Percentiles rank a stretch among this genome's conserved stretches.
Evolutionary conservation across 257 asterid genomes (phyloP).

Genomic region (Eucommia ulmoides): DNA sequence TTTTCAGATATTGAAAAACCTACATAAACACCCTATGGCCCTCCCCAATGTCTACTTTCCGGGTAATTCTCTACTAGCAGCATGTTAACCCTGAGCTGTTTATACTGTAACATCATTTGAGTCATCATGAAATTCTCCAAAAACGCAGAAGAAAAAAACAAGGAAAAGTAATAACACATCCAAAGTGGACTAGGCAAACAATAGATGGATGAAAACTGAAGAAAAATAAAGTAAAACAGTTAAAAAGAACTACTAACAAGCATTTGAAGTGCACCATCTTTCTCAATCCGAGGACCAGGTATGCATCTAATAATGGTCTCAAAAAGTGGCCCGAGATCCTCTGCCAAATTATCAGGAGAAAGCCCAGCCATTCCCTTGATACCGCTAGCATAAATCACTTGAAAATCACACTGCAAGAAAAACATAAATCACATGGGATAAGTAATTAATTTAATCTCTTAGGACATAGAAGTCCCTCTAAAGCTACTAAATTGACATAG

Average conservation of each 20-base stretch:
- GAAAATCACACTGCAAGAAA: conserved; percentile 87
- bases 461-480: not conserved
- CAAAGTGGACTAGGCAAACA: not conserved
- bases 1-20: too few species aligned
- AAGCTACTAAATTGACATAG: not conserved
- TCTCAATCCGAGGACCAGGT: conserved; percentile 83
- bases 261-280: conserved; percentile 95
- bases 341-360: conserved; percentile 72
- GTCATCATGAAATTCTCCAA: too few species aligned
- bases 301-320: conserved; percentile 87
- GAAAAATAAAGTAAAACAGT: too few species aligned
- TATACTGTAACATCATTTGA: too few species aligned
- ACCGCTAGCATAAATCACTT: conserved; percentile 95
- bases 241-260: conserved; percentile 49
- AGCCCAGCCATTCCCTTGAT: conserved; percentile 93
- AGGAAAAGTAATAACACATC: not conserved
- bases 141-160: too few species aligned
- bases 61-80: too few species aligned
- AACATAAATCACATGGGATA: conserved; percentile 7
- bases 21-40: too few species aligned
- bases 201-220: too few species aligned
- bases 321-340: conserved; percentile 96
- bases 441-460: not conserved
- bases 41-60: too few species aligned
- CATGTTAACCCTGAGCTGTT: too few species aligned